Evolutionary conservation across 2,329 filamentous ascomycete species (phyloP), one percentile per base, ranked within the genome.

Genomic region (Colletotrichum plurivorum): DNA sequence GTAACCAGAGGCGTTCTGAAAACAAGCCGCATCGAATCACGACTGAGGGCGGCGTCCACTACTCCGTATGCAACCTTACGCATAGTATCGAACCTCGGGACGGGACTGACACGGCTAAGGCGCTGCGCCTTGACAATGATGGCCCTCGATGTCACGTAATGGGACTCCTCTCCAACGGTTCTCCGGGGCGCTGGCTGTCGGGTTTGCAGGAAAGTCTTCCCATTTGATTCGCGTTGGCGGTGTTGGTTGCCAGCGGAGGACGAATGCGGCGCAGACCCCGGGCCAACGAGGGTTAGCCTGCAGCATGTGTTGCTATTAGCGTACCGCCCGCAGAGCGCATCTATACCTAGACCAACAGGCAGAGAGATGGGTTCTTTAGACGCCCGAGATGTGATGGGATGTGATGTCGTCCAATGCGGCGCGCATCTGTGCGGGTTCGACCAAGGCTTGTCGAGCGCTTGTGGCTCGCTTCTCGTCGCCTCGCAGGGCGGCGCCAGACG

Each of bases 361-460:
- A 36, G 31, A 27, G 49, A 27, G 5, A 5, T 55, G 12, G 31
- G 52, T 31, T 10, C 5, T 18, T 18, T 46, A 46, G 25, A 55
- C 59, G 49, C 36, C 59, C 51, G 5, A 25, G 31, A 36, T 36
- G 31, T 36, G 31, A 36, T 12, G 31, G 15, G 20, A n/a, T 64
- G 56, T 61, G 36, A 57, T 57, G 22, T 46, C 18, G 59, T 51
- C 58, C 15, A 43, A 55, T 43, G 59, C 31, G 31, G 18, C 45
- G 22, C n/a, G 49, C 63, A 63, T 43, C 58, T 45, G 51, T 67
- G 43, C 59, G 39, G 41, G 25, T 51, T 56, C 20, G 10, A 36
- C 10, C 31, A 36, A 36, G 31, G 31, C 10, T 36, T 36, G 8
- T 36, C 31, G 31, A 36, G 31, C 31, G 31, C 31, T 36, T 36